Evolutionary conservation across 139 green algal species (phyloP), one percentile per base, ranked within the genome.

Genomic region (Chlamydomonas eustigma): DNA sequence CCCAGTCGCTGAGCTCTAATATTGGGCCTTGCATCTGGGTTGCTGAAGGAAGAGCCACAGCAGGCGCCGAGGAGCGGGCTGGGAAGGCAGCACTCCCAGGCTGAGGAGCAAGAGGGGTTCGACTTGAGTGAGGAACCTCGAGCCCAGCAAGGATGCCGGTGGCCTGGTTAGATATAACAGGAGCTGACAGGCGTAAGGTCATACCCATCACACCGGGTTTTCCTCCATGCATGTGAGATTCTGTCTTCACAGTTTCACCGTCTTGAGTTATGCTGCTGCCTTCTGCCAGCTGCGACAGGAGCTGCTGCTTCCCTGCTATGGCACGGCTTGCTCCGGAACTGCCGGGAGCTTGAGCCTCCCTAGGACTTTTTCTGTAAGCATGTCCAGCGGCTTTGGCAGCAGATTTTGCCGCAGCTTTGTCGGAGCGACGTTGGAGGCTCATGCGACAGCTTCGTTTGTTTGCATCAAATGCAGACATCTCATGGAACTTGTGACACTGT

Each of bases 401-500:
- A 12, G 44, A 12, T 58, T 18, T 58, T 12, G 44, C 44, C 44
- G 44, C 44, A 12, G 44, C 18, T 12, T 18, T 18, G 12, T 28
- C 12, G 44, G 44, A 58, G 12, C 44, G 44, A 28, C 18, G 12
- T 18, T 58, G 12, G 12, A 58, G 18, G 44, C 44, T 58, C 44
- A 28, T 12, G 12, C 18, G 44, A 18, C 44, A 58, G 44, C 44
- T 58, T 12, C 44, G 44, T 58, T 58, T 58, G 44, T 58, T 58
- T 12, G 12, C 44, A 28, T 58, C 44, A 58, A 58, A 58, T 12
- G 44, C 44, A 18, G 12, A 58, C 12, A 58, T 12, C 44, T 58
- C 18, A 18, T 58, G 44, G 44, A 58, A 58, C 44, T 58, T 58
- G 44, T 58, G 44, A 58, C 44, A 58, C 44, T 58, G 44, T n/a